These are phyloP conservation scores for Hypomyces rosellus DNA, from an alignment of 2,329 filamentous ascomycete genomes.

Conservation along the genomic window DNA sequence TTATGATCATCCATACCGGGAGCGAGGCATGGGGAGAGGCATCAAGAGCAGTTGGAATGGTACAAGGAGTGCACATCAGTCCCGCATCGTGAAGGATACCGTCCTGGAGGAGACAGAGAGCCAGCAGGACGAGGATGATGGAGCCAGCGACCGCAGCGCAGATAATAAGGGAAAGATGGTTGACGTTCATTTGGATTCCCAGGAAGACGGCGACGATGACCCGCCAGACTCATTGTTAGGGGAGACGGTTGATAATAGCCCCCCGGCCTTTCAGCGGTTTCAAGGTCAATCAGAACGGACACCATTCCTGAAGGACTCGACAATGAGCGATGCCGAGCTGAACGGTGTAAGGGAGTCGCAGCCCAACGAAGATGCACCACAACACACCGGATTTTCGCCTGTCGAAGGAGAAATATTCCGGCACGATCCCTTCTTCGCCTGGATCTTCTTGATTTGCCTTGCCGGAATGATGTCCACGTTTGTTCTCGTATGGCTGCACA, in stretches of 20 bases:
- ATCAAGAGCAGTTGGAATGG: slow-evolving; percentile 63
- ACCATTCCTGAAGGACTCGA: slow-evolving; percentile 35
- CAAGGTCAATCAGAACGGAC: slow-evolving; percentile 33
- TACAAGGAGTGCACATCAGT: slow-evolving; percentile 35
- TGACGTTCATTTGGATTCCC: slow-evolving; percentile 75
- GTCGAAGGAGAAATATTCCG: slow-evolving; percentile 63
- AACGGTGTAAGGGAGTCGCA: slow-evolving; percentile 33
- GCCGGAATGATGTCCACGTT: slow-evolving; percentile 83
- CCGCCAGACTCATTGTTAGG: slow-evolving; percentile 55
- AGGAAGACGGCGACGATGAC: slow-evolving; percentile 49
- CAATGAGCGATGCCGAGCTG: slow-evolving; percentile 42
- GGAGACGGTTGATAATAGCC: slow-evolving; percentile 47
- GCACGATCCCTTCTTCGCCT: slow-evolving; percentile 89
- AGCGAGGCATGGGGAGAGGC: slow-evolving; percentile 42
- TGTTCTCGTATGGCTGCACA: slow-evolving; percentile 85
- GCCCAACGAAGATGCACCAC: slow-evolving; percentile 29
- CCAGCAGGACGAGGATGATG: slow-evolving; percentile 28
- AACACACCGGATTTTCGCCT: slow-evolving; percentile 42
- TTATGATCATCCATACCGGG: slow-evolving; percentile 34
- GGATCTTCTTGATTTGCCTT: slow-evolving; percentile 78
- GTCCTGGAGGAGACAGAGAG: slow-evolving; percentile 36
- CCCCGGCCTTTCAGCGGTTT: slow-evolving; percentile 59
- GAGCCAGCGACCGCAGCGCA: slow-evolving; percentile 22
- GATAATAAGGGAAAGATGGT: slow-evolving; percentile 64
- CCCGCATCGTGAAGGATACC: slow-evolving; percentile 21